These are phyloP conservation scores for Micromonas commoda DNA, from an alignment of 139 green algal species.

Conservation along the genomic window DNA sequence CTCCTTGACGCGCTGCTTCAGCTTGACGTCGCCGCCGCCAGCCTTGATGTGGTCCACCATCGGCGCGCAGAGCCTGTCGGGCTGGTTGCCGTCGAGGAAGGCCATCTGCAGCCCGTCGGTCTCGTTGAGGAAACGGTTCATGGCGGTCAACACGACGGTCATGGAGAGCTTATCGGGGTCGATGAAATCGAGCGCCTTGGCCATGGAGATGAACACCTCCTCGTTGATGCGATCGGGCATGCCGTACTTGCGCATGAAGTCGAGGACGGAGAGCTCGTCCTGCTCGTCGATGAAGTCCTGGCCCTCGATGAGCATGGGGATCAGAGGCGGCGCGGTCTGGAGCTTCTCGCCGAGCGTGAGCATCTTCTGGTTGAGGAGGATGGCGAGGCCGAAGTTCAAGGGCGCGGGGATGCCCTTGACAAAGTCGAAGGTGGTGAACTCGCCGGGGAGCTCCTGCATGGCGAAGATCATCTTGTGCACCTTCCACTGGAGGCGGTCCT, in stretches of 20 bases:
- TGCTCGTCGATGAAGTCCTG: conserved; percentile 88
- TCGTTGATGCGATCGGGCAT: conserved; percentile 93
- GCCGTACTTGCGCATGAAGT: conserved; percentile 91
- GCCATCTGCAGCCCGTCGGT: conserved; percentile 80
- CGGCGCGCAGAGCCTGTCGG: conserved; percentile 85
- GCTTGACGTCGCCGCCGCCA: conserved; percentile 69
- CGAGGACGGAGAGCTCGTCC: conserved; percentile 84
- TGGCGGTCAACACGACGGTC: conserved; percentile 88
- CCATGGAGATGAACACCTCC: conserved; percentile 99
- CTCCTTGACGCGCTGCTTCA: conserved; percentile 64
- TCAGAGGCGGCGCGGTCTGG: conserved; percentile 81
- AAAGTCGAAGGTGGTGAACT: conserved; percentile 98
- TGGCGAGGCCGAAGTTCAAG: conserved; percentile 69
- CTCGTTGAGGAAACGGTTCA: conserved; percentile 96
- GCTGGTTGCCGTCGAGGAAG: conserved; percentile 86
- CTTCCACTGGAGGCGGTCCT: conserved; percentile 59
- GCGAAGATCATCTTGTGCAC: conserved; percentile 56
- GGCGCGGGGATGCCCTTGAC: conserved; percentile 82
- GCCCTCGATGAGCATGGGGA: conserved; percentile 83
- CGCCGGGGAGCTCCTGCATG: conserved; percentile 70
- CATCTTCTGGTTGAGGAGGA: conserved; percentile 91
- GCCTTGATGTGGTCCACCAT: conserved; percentile 87
- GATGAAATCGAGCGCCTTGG: conserved; percentile 99
- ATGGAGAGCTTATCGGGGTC: conserved; percentile 94
- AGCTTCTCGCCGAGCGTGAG: conserved; percentile 95